A percentile compares a stretch with the other conserved stretches of the same genome.
Conservation (phyloP, 2,329 filamentous ascomycete species). For the Ophiostoma tasmaniense region DNA sequence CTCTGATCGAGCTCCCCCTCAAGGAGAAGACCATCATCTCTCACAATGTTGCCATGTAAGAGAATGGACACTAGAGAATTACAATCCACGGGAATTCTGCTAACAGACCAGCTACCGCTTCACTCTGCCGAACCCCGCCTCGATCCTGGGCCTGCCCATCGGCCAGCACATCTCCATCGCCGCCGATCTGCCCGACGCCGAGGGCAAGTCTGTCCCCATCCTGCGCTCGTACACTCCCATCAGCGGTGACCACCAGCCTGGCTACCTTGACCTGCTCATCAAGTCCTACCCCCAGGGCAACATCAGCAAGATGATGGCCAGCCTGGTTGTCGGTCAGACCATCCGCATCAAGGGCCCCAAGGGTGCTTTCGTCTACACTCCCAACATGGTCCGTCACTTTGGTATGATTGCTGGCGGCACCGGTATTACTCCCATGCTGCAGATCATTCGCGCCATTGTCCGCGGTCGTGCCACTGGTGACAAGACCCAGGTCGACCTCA, state of each 20-base stretch:
- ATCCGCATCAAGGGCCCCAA: constrained; percentile 93
- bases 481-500: constrained; percentile 81
- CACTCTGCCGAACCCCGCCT: constrained; percentile 63
- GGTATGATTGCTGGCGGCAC: constrained; percentile 98
- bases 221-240: constrained; percentile 90
- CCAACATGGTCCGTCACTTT: constrained; percentile 93
- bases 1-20: constrained; percentile 87
- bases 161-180: constrained; percentile 98
- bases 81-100: background rate
- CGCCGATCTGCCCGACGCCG: constrained; percentile 57
- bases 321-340: constrained; percentile 70
- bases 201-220: constrained; percentile 72
- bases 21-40: constrained; percentile 92
- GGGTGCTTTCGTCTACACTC: constrained; percentile 94
- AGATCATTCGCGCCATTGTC: constrained; percentile 85
- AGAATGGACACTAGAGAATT: background rate
- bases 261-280: constrained; percentile 92
- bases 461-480: constrained; percentile 71
- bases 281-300: constrained; percentile 97
- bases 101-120: constrained; percentile 66
- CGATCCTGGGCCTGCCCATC: constrained; percentile 91
- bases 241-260: constrained; percentile 78
- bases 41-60: constrained; percentile 92
- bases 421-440: constrained; percentile 96
- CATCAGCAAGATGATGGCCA: constrained; percentile 88